Evolutionary conservation across 176 grass and related monocot genomes (phyloP), one percentile per base, ranked within the genome.

Genomic region (Otatea glauca): DNA sequence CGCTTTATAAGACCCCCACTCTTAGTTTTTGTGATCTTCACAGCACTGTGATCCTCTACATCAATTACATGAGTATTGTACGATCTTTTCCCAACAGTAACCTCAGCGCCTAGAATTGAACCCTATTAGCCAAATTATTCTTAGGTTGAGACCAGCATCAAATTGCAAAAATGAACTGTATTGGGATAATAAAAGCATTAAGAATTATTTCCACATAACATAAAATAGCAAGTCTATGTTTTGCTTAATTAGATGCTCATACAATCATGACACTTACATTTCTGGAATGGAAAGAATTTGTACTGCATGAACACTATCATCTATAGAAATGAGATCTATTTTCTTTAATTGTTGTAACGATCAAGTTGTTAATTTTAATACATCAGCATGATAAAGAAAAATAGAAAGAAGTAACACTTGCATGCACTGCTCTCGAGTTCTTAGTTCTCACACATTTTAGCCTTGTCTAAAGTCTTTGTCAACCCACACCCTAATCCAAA

Each of bases 61-160:
- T 92, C 96, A 84, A 99, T 78, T 75, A 99, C 86, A 81, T 89
- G 88, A 39, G 90, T 92, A 65, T 55, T 84, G 84, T 89, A 99
- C 0, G 88, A 94, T 86, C 55, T 91, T 77, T 85, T 92, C 32
- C 89, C 91, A 80, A 96, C 90, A 84, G 88, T 91, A 85, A 96
- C 88, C 85, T 94, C 93, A 34, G 94, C 91, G 76, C 96, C 93
- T 88, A 96, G 93, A 94, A 99, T 90, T 86, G 96, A 94, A 94
- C 96, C 96, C 96, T 99, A 87, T 85, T 96, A 94, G 88, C 67
- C 75, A 96, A 96, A 92, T 81, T 89, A 68, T 94, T 84, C 84
- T 94, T 91, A 92, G 96, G 50, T 82, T 89, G 68, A 83, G 70
- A 81, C 81, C 37, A 81, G 49, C 32, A 86, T 38, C 9, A 82